Conservation (phyloP, 352 stramenopile genomes). For the Globisporangium middletonii region DNA sequence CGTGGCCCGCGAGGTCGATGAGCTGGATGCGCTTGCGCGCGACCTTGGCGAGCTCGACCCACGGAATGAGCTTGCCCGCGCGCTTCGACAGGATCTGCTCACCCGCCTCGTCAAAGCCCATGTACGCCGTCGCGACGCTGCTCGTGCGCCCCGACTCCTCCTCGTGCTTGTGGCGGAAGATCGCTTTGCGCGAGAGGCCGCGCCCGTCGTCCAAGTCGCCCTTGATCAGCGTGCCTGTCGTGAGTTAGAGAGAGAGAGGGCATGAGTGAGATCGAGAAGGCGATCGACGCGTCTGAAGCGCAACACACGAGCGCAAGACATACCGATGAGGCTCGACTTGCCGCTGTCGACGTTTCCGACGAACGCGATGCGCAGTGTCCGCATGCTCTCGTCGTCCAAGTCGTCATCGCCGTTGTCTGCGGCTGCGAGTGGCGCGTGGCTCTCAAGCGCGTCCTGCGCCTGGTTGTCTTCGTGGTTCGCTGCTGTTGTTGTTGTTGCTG, state of each 20-base stretch:
- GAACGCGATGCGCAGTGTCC: slow-evolving; percentile 82
- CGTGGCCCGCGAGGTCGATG: slow-evolving; percentile 91
- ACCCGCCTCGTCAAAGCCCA: slow-evolving; percentile 71
- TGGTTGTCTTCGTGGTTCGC: slow-evolving; percentile 1
- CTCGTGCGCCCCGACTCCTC: slow-evolving; percentile 77
- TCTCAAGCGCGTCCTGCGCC: not conserved
- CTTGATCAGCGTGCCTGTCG: slow-evolving; percentile 90
- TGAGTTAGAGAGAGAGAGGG: too few species aligned
- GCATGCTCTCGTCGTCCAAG: slow-evolving; percentile 35
- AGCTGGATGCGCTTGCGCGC: slow-evolving; percentile 82
- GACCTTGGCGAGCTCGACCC: slow-evolving; percentile 70
- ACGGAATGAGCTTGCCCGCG: slow-evolving; percentile 68
- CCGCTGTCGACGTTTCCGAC: slow-evolving; percentile 91
- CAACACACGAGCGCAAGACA: not conserved
- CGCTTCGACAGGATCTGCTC: slow-evolving; percentile 78
- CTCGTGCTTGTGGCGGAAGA: slow-evolving; percentile 88
- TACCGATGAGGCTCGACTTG: slow-evolving; percentile 90
- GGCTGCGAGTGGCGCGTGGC: not conserved
- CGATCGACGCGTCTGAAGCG: not conserved
- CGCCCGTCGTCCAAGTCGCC: slow-evolving; percentile 95
- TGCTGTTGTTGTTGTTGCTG: not conserved
- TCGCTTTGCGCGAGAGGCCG: slow-evolving; percentile 72
- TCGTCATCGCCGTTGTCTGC: slow-evolving; percentile 4
- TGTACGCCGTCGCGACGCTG: slow-evolving; percentile 75
- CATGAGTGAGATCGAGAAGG: too few species aligned